A percentile compares a stretch with the other conserved stretches of the same genome.
Conservation (phyloP, 768 basidiomycete species). For the Phaeotremella skinneri region DNA sequence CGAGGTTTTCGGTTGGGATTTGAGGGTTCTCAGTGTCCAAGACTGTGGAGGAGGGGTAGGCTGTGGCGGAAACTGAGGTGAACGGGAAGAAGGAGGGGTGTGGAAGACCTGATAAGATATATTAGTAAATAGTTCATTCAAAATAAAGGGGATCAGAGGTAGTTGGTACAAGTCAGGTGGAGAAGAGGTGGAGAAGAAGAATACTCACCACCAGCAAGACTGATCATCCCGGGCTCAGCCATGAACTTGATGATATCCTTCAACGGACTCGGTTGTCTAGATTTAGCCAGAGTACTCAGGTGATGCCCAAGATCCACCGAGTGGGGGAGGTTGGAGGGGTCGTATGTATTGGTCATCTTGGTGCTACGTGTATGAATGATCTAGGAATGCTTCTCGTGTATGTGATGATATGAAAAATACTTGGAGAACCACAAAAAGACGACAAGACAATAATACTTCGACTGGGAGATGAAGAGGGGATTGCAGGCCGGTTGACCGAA, state of each 20-base stretch:
- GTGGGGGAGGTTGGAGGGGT: not conserved
- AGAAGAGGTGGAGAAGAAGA: not conserved
- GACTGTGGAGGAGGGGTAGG: constrained; percentile 12
- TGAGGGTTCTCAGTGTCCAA: constrained; percentile 1
- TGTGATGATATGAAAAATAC: no score
- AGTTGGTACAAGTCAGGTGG: not conserved
- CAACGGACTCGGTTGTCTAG: constrained; percentile 6
- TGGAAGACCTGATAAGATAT: constrained; percentile 6
- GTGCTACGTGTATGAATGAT: no score
- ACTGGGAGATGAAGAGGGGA: no score
- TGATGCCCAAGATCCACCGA: constrained; percentile 9
- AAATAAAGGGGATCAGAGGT: not conserved
- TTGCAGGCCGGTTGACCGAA: no score
- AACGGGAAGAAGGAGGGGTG: constrained; percentile 15
- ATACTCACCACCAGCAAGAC: constrained; percentile 11
- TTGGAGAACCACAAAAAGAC: no score
- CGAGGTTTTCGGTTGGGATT: not conserved
- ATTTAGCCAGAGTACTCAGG: constrained; percentile 1
- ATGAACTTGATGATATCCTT: constrained; percentile 13
- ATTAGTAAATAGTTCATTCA: not conserved
- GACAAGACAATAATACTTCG: no score
- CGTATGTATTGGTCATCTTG: no score
- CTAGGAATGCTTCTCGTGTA: no score
- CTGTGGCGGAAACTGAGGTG: constrained; percentile 3
- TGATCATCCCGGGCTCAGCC: constrained; percentile 11